Conservation (phyloP, 306 rosid species). For the Castanea crenata region DNA sequence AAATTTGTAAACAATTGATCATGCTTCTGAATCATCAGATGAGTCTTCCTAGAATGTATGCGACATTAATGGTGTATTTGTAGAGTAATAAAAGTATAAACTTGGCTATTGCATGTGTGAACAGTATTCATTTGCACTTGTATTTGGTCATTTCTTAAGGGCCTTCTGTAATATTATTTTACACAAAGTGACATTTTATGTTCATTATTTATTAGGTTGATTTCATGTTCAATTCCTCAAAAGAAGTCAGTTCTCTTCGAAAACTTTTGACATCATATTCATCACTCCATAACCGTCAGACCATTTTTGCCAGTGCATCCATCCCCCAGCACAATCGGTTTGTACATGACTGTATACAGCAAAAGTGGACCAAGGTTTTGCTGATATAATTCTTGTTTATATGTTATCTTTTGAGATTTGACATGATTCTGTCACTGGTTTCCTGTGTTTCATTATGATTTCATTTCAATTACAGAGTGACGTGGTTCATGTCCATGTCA, state of each 20-base stretch:
- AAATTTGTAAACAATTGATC: neutral
- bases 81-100: neutral
- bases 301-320: constrained; percentile 94
- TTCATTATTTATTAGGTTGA: constrained; percentile 64
- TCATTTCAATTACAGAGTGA: constrained; percentile 51
- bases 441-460: neutral
- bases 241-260: constrained; percentile 74
- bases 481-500: constrained; percentile 79
- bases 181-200: constrained; percentile 5
- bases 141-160: neutral
- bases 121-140: no score
- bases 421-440: neutral
- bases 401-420: constrained; percentile 8
- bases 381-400: constrained; percentile 25
- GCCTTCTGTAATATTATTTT: neutral
- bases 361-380: constrained; percentile 95
- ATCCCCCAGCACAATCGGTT: constrained; percentile 89
- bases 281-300: constrained; percentile 69
- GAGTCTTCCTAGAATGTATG: neutral
- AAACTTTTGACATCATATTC: constrained; percentile 86
- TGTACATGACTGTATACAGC: constrained; percentile 80
- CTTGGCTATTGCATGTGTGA: neutral
- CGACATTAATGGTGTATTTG: neutral
- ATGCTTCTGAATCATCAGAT: neutral
- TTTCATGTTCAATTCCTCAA: constrained; percentile 85